Evolutionary conservation across 495 filamentous ascomycete genomes (phyloP), one percentile per base, ranked within the genome.

Genomic region (Penicillium angulare): DNA sequence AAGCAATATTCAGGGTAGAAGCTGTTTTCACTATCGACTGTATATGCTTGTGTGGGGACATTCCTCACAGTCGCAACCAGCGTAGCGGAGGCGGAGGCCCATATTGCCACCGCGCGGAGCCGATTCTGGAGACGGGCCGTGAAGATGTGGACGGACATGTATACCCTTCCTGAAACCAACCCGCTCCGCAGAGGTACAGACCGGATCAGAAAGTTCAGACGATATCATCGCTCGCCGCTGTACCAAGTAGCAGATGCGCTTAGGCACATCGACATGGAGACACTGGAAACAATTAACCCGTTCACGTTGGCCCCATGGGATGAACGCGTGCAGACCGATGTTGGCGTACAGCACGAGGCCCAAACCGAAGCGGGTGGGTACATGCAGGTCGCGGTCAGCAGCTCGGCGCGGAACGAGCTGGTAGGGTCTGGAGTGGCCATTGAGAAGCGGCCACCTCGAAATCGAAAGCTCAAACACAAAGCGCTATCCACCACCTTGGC

Each of bases 61-160:
- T 47, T 47, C 15, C 43, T 47, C 43, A 47, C 29, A 5, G 43
- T 47, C 23, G 43, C 43, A 15, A 47, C 43, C 29, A 47, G 43
- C 15, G 43, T 47, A 21, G 29, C 29, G 18, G 27, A 47, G 27
- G 43, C 43, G 13, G 43, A 47, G 43, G 43, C 43, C 32, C 46
- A 58, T 36, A 51, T 61, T 47, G 50, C 59, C 35, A 47, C 50
- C 26, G 46, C 35, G 23, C 31, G 41, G 52, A 22, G 39, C 15
- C 45, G 55, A 9, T 55, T 61, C 46, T 58, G 46, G 58, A 61
- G 40, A 51, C 34, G 46, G 22, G 55, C 55, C 10, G 35, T 61
- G 29, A 61, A 61, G 47, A 50, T 61, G 31, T 61, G 54, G 38
- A 41, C n/a, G n/a, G 26, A 27, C 10, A 27, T 27, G 5, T 10